These are phyloP conservation scores for Gymnopus androsaceus DNA, from an alignment of 1,284 basidiomycete genomes.

Conservation along the genomic window DNA sequence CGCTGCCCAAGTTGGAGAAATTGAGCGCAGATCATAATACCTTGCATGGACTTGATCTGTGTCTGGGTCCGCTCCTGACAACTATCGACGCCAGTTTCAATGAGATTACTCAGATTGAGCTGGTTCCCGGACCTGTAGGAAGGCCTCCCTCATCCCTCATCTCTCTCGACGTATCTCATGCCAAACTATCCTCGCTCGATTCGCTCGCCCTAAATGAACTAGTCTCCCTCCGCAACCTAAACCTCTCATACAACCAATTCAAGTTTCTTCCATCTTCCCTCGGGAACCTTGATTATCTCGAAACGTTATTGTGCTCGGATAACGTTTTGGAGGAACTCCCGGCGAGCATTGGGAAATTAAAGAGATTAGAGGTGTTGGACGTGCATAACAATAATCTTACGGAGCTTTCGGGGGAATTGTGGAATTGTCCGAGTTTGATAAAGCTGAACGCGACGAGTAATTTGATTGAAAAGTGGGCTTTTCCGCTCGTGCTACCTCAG, in stretches of 20 bases:
- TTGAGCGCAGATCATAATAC: conserved; percentile 83
- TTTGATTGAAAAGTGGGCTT: conserved; percentile 69
- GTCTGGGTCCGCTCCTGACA: conserved; percentile 64
- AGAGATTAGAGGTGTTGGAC: conserved; percentile 78
- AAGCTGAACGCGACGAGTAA: conserved; percentile 91
- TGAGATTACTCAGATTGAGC: conserved; percentile 79
- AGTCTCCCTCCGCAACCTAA: conserved; percentile 74
- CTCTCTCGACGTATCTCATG: conserved; percentile 85
- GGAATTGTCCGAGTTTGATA: conserved; percentile 80
- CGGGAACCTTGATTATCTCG: conserved; percentile 72
- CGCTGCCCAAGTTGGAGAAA: conserved; percentile 68
- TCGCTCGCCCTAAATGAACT: conserved; percentile 71
- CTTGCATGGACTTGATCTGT: conserved; percentile 78
- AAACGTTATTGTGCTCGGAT: conserved; percentile 84
- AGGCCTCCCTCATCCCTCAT: conserved; percentile 66
- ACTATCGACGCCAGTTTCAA: conserved; percentile 76
- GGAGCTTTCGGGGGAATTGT: conserved; percentile 76
- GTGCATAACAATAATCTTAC: conserved; percentile 92
- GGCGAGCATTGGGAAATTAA: conserved; percentile 74
- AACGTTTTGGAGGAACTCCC: conserved; percentile 86
- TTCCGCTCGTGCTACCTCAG: not conserved
- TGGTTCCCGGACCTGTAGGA: conserved; percentile 59
- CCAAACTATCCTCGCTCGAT: conserved; percentile 85
- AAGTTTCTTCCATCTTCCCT: conserved; percentile 83
- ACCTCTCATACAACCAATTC: conserved; percentile 87